Evolutionary conservation across 2,329 filamentous ascomycete genomes (phyloP).

Genomic region (Claviceps paspali): DNA sequence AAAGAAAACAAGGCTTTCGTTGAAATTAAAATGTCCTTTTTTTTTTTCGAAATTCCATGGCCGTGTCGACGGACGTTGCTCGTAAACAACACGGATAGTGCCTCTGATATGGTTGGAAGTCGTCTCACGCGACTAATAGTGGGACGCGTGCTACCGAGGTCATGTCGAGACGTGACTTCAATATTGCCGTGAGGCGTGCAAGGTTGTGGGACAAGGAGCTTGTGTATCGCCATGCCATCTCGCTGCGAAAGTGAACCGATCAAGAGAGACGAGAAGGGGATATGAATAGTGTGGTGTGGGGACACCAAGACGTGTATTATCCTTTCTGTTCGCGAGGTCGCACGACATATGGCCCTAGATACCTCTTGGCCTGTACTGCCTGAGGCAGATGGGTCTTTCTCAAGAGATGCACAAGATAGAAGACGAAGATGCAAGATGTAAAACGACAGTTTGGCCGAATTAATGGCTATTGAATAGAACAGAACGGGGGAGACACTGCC

Average conservation of each 20-base stretch:
- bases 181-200: not conserved
- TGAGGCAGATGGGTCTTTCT: too few species aligned
- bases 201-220: conserved; percentile 10
- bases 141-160: conserved; percentile 40
- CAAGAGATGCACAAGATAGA: not conserved
- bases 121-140: conserved; percentile 40
- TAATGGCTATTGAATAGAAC: not conserved
- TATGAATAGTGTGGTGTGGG: not conserved
- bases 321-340: too few species aligned
- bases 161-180: not conserved
- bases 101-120: conserved; percentile 52
- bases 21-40: too few species aligned
- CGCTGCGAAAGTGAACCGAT: not conserved
- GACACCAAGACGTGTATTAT: too few species aligned
- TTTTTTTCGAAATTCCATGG: too few species aligned
- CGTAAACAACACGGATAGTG: conserved; percentile 39
- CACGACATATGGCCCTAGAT: too few species aligned
- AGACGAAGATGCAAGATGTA: not conserved
- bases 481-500: not conserved
- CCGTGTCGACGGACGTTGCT: conserved; percentile 41
- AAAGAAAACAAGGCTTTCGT: not conserved
- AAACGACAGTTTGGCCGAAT: not conserved
- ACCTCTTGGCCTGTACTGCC: too few species aligned
- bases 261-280: too few species aligned
- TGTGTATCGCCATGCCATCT: conserved; percentile 9